Conservation (phyloP, 225 moss, liverwort and hornwort genomes). For the Sphagnum contortum region DNA sequence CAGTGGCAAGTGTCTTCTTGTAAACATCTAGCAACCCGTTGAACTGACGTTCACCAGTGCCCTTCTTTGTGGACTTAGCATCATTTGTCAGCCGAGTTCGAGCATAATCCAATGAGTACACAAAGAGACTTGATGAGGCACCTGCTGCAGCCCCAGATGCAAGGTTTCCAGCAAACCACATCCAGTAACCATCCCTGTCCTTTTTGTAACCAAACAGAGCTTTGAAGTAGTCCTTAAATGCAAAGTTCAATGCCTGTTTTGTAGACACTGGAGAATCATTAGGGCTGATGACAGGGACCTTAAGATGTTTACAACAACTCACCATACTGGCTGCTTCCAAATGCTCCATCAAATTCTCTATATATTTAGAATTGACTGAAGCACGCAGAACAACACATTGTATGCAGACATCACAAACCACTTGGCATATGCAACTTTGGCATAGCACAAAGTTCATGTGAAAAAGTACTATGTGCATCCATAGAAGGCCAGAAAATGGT, state of each 20-base stretch:
- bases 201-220: constrained; percentile 49
- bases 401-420: no score
- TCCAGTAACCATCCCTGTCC: constrained; percentile 56
- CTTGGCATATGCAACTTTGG: no score
- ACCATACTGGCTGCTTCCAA: not conserved
- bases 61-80: constrained; percentile 48
- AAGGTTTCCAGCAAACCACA: constrained; percentile 47
- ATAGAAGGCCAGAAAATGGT: not conserved
- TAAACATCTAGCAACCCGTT: constrained; percentile 47
- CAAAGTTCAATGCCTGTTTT: constrained; percentile 43
- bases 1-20: constrained; percentile 41
- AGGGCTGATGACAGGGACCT: not conserved
- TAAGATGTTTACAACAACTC: not conserved
- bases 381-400: no score
- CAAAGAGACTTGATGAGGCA: constrained; percentile 39
- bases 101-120: constrained; percentile 49
- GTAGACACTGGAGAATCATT: not conserved
- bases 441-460: not conserved
- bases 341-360: no score
- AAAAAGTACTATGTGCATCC: not conserved
- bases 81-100: constrained; percentile 46
- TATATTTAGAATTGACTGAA: no score
- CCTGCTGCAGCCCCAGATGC: constrained; percentile 57
- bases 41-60: constrained; percentile 49
- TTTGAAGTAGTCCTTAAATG: constrained; percentile 59